Base-by-base conservation (phyloP, 2,329 filamentous ascomycete genomes). In the Tolypocladium cylindrosporum region DNA sequence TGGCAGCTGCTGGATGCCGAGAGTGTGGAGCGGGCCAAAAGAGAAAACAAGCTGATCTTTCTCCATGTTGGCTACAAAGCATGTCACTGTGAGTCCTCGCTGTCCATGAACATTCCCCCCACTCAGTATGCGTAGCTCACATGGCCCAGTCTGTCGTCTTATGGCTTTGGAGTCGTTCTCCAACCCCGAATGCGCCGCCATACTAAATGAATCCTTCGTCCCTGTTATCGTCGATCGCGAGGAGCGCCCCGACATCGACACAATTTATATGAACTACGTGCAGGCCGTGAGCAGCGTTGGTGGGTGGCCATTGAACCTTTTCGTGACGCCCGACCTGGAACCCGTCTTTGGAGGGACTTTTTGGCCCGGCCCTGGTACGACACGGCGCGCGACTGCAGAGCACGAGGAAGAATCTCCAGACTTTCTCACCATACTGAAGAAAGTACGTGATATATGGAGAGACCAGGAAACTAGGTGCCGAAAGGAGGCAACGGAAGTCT, bases 221-320 rank as follows among this genome's bases (percentile, higher is more conserved):
- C 93, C 94, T 4, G 86, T 97, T 70, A 89, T 97, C 66, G 84
- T 97, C 67, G 94, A 99, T 72, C 85, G 92, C 60, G 94, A 99
- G 73, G 91, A 96, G 73, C 86, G 93, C 34, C 93, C 93, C 10
- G 92, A 97, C 69, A 85, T 97, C 62, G 94, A 99, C 69, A 86
- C 89, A 61, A 92, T 97, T 63, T 97, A 97, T 72, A 97, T 97
- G 91, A 96, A 96, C 75, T 99, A 96, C 72, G 88, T 96, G 45
- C 91, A 97, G 71, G 93, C 93, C 1, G 93, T 94, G 13, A 96
- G 89, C 59, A 91, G 89, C 24, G 87, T 84, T 1, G 93, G 91
- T 11, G 94, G 94, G 43, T 97, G 94, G 92, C 94, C 94, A 1
- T 76, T 97, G 60, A 97, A 97, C 68, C 87, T 96, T n/a, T 97